These are phyloP conservation scores for Nepenthes alata DNA, from an alignment of 179 eudicot genomes.

Conservation along the genomic window DNA sequence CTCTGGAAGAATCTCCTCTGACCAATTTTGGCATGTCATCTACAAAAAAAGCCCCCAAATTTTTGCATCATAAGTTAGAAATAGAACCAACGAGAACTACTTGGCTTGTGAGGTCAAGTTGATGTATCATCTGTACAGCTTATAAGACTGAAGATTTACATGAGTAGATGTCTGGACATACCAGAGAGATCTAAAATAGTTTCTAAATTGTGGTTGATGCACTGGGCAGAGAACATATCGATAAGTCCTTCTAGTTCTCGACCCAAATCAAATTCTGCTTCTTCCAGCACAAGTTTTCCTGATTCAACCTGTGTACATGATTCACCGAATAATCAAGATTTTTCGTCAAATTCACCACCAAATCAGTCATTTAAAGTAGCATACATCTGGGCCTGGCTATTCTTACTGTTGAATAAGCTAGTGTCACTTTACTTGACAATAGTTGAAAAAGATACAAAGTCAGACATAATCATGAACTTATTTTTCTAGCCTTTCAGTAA, in stretches of 20 bases:
- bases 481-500: no score
- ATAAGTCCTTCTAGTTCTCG: constrained; percentile 95
- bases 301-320: constrained; percentile 70
- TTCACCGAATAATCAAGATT: background rate
- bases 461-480: no score
- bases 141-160: background rate
- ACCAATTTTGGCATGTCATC: constrained; percentile 93
- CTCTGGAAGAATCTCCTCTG: constrained; percentile 88
- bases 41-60: constrained; percentile 12
- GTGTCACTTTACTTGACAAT: no score
- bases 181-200: constrained; percentile 88
- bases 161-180: constrained; percentile 8
- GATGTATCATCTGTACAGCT: background rate
- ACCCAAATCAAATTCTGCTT: constrained; percentile 82
- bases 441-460: no score
- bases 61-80: background rate
- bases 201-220: constrained; percentile 86
- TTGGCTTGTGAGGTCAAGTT: no score
- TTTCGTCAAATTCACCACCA: background rate
- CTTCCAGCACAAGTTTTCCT: constrained; percentile 86
- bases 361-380: no score
- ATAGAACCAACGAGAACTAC: no score
- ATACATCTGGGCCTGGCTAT: no score
- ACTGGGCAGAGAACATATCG: constrained; percentile 95
- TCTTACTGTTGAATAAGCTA: no score